Base-by-base conservation (phyloP, 2,329 filamentous ascomycete species). In the Onygena corvina region DNA sequence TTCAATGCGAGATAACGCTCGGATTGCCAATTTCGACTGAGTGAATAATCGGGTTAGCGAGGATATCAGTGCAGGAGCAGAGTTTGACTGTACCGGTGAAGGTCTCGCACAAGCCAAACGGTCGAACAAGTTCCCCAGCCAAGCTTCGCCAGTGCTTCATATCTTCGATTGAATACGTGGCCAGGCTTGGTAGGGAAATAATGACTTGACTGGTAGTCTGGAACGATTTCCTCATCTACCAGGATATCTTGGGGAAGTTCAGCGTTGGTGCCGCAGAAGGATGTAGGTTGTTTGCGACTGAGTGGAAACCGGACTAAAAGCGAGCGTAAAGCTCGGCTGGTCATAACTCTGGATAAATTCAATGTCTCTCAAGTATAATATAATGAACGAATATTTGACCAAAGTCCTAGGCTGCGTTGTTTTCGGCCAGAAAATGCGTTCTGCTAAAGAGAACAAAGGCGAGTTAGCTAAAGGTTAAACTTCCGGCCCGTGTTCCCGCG, bases 1-100 rank as follows among this genome's bases (percentile, higher is more conserved):
- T 66, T 68, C 52, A 67, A 55, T 7, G 64, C 60, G 8, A 66
- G 59, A 55, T 64, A 67, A 50, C 52, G 54, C 20, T 50, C 20
- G 20, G 53, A 52, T 40, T 54, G 56, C 58, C 57, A 61, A 30
- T 54, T 53, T 56, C 58, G 58, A 25, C 59, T 61, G 30, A 31
- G 30, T n/a, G 8, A 12, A 8, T 27, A 3, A 30, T 5, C 12
- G 25, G 2, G 21, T 45, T 8, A 45, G 29, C 16, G 21, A 6
- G 29, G 5, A 7, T 45, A 4, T 23, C 25, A 27, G 9, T 9
- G 6, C 4, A 14, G 9, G 14, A 23, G 12, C 9, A 45, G 27
- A 45, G 7, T 3, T 14, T n/a, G 12, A 45, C 9, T 18, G 25
- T 16, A 45, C 40, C 16, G 20, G 3, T 30, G 8, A 14, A 45